Conservation (phyloP, 2,329 filamentous ascomycete species). For the Talaromyces pinophilus region DNA sequence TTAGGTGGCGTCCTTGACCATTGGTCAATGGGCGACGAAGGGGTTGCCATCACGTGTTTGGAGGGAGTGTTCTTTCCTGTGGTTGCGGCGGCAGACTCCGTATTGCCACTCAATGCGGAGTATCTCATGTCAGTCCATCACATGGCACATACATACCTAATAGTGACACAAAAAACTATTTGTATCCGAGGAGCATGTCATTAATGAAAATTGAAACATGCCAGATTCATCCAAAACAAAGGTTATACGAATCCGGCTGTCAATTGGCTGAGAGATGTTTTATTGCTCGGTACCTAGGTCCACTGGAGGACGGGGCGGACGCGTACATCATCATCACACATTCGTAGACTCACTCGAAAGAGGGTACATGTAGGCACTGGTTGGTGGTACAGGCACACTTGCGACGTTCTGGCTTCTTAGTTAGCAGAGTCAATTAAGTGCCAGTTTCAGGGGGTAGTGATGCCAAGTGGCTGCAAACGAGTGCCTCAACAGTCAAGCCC, state of each 20-base stretch:
- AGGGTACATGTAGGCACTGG: no score
- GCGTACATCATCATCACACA: conserved; percentile 4
- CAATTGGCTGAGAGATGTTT: conserved; percentile 8
- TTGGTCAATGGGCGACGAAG: neutral
- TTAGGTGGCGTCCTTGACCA: neutral
- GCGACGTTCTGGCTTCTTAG: neutral
- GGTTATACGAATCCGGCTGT: neutral
- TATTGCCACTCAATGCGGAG: conserved; percentile 14
- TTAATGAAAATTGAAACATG: neutral
- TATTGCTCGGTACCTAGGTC: conserved; percentile 1
- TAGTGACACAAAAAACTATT: neutral
- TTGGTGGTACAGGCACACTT: neutral
- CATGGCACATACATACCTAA: neutral
- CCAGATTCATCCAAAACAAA: conserved; percentile 2
- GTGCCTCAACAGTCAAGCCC: conserved; percentile 2
- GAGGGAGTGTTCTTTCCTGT: neutral
- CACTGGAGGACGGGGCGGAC: conserved; percentile 5
- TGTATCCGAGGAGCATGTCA: neutral
- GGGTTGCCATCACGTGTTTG: conserved; percentile 4
- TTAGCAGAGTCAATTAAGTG: neutral
- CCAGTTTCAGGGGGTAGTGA: conserved; percentile 1
- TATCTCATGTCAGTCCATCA: conserved; percentile 3
- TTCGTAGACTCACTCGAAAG: neutral
- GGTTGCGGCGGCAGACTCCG: neutral
- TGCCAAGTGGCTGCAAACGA: conserved; percentile 17